Conservation (phyloP, 768 basidiomycete genomes). For the Mycena belliarum region DNA sequence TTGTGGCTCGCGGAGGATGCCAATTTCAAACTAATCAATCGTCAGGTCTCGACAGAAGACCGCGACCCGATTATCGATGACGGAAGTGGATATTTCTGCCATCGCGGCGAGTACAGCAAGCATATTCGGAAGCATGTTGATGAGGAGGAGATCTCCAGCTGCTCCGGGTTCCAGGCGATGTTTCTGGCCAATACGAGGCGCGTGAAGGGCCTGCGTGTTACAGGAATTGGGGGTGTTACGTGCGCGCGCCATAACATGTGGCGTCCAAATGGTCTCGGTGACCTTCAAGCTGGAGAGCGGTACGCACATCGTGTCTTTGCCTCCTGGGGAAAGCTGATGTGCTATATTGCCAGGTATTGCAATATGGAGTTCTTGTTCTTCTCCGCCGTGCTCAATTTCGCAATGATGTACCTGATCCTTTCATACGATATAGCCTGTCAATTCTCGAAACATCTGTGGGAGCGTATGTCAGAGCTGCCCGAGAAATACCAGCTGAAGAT, state of each 20-base stretch:
- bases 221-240: slow-evolving; percentile 7
- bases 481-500: not conserved
- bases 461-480: not conserved
- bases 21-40: not conserved
- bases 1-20: not conserved
- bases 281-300: slow-evolving; percentile 23
- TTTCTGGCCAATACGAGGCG: not conserved
- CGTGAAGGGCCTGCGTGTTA: slow-evolving; percentile 4
- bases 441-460: not conserved
- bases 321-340: too few species aligned
- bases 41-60: not conserved
- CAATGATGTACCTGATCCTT: not conserved
- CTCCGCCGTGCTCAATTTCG: not conserved
- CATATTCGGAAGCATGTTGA: not conserved
- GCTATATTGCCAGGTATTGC: not conserved
- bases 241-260: slow-evolving; percentile 10
- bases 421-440: slow-evolving; percentile 1
- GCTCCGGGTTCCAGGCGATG: slow-evolving; percentile 3
- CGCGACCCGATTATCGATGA: not conserved
- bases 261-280: slow-evolving; percentile 12
- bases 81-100: not conserved
- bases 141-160: slow-evolving; percentile 5
- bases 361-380: not conserved
- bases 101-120: not conserved
- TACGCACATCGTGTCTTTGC: too few species aligned